Conservation (phyloP, 2,329 filamentous ascomycete genomes). For the Fusarium chaquense region DNA sequence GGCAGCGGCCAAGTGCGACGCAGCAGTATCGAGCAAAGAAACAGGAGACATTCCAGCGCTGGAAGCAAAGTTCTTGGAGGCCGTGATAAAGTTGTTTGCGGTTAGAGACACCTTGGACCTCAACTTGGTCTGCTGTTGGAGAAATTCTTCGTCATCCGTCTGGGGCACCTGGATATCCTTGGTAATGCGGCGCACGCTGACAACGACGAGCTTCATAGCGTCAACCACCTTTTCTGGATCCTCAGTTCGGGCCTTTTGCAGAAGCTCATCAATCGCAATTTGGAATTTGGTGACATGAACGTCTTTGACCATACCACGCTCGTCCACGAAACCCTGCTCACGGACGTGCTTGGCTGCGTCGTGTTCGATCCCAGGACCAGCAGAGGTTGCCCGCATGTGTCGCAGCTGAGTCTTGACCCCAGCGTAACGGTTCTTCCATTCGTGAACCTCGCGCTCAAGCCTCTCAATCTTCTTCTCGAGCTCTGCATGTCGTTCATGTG, state of each 20-base stretch:
- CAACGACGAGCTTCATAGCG: constrained; percentile 86
- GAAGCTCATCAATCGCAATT: constrained; percentile 89
- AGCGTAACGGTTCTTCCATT: constrained; percentile 92
- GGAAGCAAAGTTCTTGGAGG: constrained; percentile 88
- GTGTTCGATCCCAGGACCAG: constrained; percentile 76
- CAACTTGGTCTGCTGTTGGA: constrained; percentile 74
- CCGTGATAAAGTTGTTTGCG: constrained; percentile 95
- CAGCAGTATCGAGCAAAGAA: constrained; percentile 92
- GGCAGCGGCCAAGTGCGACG: constrained; percentile 87
- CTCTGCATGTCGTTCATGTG: constrained; percentile 84
- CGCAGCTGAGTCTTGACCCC: constrained; percentile 89
- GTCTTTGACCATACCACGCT: constrained; percentile 86
- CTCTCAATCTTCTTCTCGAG: constrained; percentile 79
- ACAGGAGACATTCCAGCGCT: constrained; percentile 89
- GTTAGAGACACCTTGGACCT: constrained; percentile 89
- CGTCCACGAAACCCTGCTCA: constrained; percentile 75
- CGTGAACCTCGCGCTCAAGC: constrained; percentile 84
- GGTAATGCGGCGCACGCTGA: constrained; percentile 85
- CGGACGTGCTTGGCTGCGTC: constrained; percentile 76
- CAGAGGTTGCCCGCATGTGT: constrained; percentile 82
- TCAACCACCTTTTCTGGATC: constrained; percentile 81
- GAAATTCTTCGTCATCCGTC: constrained; percentile 64
- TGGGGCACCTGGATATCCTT: constrained; percentile 77
- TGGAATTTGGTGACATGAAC: constrained; percentile 96
- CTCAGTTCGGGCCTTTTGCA: constrained; percentile 80